Base-by-base conservation (phyloP, 2,329 filamentous ascomycete genomes). In the Pseudogymnoascus sp. region DNA sequence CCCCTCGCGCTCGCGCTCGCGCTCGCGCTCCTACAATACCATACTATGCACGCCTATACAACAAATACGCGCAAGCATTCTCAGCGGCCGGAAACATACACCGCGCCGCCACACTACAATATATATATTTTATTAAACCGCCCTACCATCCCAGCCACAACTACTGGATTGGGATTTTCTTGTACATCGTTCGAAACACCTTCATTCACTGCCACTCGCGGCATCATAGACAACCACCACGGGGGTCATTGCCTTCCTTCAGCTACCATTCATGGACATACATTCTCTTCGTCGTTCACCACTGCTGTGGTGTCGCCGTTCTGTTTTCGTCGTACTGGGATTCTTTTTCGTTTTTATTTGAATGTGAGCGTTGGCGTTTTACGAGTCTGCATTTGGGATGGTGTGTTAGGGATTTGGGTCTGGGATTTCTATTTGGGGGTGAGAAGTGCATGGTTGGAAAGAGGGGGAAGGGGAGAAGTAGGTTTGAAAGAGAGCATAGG, bases 201-300 rank as follows among this genome's bases (percentile, higher is more conserved):
- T 23, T 41, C 19, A 23, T 41, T 41, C 45, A 52, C 23, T n/a
- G 13, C 12, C 39, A 45, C 21, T 41, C 38, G 15, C 33, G 15
- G 37, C 37, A 38, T 38, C 35, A 38, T 15, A 48, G 28, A 48
- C 5, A 26, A 13, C 9, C 4, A 8, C 23, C 41, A 48, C 37
- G 2, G 4, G 34, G 34, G 5, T 8, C 34, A 5, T 13, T n/a
- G 23, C 23, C 26, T 52, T 52, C 9, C 30, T 52, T 52, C 45
- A 1, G 28, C 18, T 41, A 30, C 45, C 45, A 52, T 52, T 52
- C 45, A 30, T 52, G 45, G 45, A 52, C 45, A 52, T 52, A 52
- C 45, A 52, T 52, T 52, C 45, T 48, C 41, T 30, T 30, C 45
- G n/a, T 23, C 26, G 45, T 30, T 26, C 45, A 52, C 26, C 26